phyloP scores from a whole-genome alignment of 2,329 filamentous ascomycete genomes.

The Fusarium goolgardi region DNA sequence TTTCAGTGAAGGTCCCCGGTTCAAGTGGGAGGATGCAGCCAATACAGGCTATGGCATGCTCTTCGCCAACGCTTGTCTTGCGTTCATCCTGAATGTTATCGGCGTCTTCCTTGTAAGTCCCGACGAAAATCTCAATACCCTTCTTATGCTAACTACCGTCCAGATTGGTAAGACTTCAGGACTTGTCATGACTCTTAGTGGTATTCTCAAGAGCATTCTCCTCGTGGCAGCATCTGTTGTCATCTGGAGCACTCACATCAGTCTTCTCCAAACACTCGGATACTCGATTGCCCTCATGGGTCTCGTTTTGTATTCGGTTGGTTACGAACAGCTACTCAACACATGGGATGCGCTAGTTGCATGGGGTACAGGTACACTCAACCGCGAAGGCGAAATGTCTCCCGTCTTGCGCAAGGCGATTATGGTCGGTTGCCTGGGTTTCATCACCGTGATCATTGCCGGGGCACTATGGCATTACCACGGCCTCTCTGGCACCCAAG shows the following conservation, averaged over 20 bases:
- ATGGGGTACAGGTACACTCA: slow-evolving; percentile 44
- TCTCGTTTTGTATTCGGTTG: slow-evolving; percentile 62
- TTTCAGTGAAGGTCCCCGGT: slow-evolving; percentile 73
- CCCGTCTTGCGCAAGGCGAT: slow-evolving; percentile 39
- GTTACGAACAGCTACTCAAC: slow-evolving; percentile 51
- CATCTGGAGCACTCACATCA: slow-evolving; percentile 80
- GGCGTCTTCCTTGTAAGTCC: slow-evolving; percentile 83
- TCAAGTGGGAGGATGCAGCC: slow-evolving; percentile 74
- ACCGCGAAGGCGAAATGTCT: slow-evolving; percentile 40
- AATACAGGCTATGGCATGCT: slow-evolving; percentile 73
- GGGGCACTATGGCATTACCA: slow-evolving; percentile 45
- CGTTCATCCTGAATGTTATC: slow-evolving; percentile 83
- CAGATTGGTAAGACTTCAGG: slow-evolving; percentile 91
- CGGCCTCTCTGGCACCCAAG: slow-evolving; percentile 32
- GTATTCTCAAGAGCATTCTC: slow-evolving; percentile 89
- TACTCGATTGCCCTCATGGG: slow-evolving; percentile 75
- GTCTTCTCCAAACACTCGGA: slow-evolving; percentile 77
- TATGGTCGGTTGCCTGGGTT: slow-evolving; percentile 41
- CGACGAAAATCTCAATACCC: background rate
- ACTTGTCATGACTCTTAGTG: slow-evolving; percentile 85
- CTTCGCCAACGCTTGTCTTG: slow-evolving; percentile 78
- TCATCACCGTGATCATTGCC: slow-evolving; percentile 46
- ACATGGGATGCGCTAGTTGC: slow-evolving; percentile 37
- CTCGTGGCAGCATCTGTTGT: slow-evolving; percentile 81
- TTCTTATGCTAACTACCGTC: slow-evolving; percentile 22